Evolutionary conservation across 176 grass and related monocot genomes (phyloP).

Genomic region (Phoenix roebelenii): DNA sequence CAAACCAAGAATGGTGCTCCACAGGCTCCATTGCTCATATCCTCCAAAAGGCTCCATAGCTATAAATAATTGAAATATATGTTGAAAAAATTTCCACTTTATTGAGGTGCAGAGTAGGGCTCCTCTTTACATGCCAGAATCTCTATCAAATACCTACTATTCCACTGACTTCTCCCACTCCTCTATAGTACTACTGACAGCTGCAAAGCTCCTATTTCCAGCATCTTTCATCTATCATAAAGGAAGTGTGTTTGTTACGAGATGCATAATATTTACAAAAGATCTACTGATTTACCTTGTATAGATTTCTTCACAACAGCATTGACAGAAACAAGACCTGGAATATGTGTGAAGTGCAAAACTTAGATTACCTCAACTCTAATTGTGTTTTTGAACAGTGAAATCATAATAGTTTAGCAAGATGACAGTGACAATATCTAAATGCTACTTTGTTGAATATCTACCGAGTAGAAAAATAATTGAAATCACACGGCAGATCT

Average conservation of each 20-base stretch:
- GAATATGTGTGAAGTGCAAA: background rate
- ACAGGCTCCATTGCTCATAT: conserved; percentile 23
- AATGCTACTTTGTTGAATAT: no score
- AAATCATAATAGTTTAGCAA: background rate
- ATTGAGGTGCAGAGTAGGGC: background rate
- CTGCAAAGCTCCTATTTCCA: conserved; percentile 24
- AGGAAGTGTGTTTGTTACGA: conserved; percentile 14
- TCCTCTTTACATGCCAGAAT: conserved; percentile 23
- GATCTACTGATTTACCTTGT: conserved; percentile 17
- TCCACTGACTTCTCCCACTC: conserved; percentile 21
- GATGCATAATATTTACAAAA: conserved; percentile 6
- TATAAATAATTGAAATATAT: conserved; percentile 19
- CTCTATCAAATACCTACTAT: conserved; percentile 12
- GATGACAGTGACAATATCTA: background rate
- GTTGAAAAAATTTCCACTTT: conserved; percentile 18
- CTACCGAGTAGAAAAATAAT: no score
- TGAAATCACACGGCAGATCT: no score
- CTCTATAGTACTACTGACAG: conserved; percentile 18
- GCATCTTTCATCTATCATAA: conserved; percentile 24
- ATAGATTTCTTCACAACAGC: background rate
- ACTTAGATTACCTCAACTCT: background rate
- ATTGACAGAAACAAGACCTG: conserved; percentile 4
- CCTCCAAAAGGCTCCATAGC: conserved; percentile 22
- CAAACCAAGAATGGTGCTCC: conserved; percentile 24
- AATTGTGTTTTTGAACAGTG: background rate